Conservation (phyloP, 768 basidiomycete species). For the Boletus eberwhitei region DNA sequence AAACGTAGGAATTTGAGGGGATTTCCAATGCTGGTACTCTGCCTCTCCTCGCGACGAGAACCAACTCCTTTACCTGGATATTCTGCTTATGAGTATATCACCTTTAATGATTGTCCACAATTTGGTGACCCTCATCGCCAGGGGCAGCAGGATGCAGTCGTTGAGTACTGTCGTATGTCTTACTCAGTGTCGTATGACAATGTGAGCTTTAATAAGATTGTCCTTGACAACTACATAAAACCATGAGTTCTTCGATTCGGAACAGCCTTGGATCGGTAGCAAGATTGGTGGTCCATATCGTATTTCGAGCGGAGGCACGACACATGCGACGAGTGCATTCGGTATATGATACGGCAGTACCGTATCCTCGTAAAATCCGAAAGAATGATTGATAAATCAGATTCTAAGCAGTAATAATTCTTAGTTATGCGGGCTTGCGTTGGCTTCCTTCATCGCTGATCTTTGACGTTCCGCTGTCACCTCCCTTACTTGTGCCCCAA, state of each 20-base stretch:
- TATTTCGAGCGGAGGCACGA: neutral
- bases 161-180: neutral
- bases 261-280: neutral
- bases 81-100: neutral
- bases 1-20: slow-evolving; percentile 17
- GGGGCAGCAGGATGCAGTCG: neutral
- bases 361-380: too few species aligned
- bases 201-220: neutral
- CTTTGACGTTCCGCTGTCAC: neutral
- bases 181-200: neutral
- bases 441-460: neutral
- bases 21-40: neutral
- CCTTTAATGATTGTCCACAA: neutral
- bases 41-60: neutral
- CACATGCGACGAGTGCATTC: neutral
- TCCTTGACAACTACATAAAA: neutral
- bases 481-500: slow-evolving; percentile 35
- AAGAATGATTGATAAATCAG: neutral
- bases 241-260: neutral
- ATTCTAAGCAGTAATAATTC: too few species aligned
- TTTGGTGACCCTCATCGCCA: neutral
- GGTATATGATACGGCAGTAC: neutral
- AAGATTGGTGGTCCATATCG: neutral
- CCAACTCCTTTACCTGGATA: neutral
- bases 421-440: neutral